These are phyloP conservation scores for Neurospora sp. DNA, from an alignment of 495 filamentous ascomycete genomes.

Conservation along the genomic window DNA sequence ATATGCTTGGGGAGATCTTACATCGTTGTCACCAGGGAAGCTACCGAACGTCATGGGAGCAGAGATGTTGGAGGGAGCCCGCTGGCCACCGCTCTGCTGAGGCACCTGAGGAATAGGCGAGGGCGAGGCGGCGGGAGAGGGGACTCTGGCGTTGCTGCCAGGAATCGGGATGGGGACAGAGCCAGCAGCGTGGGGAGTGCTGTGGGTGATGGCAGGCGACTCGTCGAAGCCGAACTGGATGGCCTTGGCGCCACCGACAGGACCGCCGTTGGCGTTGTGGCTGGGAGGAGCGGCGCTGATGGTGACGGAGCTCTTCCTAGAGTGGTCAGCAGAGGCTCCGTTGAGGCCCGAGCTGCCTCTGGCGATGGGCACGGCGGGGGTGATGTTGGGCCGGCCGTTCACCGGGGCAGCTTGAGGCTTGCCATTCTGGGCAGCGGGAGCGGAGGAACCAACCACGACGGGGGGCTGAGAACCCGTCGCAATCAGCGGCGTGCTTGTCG, in stretches of 20 bases:
- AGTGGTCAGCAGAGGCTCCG: conserved; percentile 54
- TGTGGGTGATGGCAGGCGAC: conserved; percentile 60
- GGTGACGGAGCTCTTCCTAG: conserved; percentile 74
- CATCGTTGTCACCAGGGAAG: conserved; percentile 62
- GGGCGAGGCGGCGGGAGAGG: conserved; percentile 68
- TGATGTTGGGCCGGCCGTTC: conserved; percentile 71
- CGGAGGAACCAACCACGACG: conserved; percentile 61
- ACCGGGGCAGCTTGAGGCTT: conserved; percentile 70
- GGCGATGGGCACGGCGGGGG: conserved; percentile 63
- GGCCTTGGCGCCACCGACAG: conserved; percentile 45
- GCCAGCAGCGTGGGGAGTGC: conserved; percentile 42
- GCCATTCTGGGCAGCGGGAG: conserved; percentile 60
- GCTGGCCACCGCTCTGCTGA: conserved; percentile 74
- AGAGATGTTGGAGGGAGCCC: conserved; percentile 58
- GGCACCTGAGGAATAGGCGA: conserved; percentile 80
- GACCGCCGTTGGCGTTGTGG: conserved; percentile 64
- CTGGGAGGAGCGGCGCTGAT: conserved; percentile 72
- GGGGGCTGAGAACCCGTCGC: conserved; percentile 56
- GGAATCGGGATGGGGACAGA: conserved; percentile 60
- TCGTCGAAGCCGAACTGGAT: conserved; percentile 69
- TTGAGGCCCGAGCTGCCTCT: conserved; percentile 51
- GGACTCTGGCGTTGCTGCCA: conserved; percentile 51
- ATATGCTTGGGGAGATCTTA: conserved; percentile 36
- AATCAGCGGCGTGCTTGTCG: conserved; percentile 52
- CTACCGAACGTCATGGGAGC: conserved; percentile 72